Base-by-base conservation (phyloP, 2,329 filamentous ascomycete genomes). In the Colletotrichum tanaceti region DNA sequence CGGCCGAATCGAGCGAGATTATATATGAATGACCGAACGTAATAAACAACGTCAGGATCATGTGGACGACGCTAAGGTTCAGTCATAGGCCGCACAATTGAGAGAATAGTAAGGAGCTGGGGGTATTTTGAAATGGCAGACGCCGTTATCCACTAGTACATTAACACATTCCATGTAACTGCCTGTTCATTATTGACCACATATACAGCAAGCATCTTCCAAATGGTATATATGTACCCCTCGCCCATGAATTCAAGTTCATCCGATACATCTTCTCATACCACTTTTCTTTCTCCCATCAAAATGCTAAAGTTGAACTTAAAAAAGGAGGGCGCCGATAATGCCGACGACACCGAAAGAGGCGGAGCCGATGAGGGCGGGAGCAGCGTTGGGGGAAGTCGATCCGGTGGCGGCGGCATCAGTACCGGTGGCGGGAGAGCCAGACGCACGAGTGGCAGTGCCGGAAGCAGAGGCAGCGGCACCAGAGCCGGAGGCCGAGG, bases 301-400 rank as follows among this genome's bases (percentile, higher is more conserved):
- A 53, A 35, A 28, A 60, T 44, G 28, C 41, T 28, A 41, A 16
- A 46, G 20, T 22, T 35, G 22, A 16, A 44, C 63, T 82, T 85
- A 88, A 74, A 88, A 74, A 63, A 87, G 71, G 70, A 87, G 72
- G 65, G 84, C 86, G 71, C 81, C 85, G 28, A 84, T 28, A 65
- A 86, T 76, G 71, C 84, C 86, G 62, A 86, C 70, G 20, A 87
- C 59, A 43, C 82, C 82, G 24, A 80, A 57, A 9, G 80, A 80
- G 28, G 83, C 80, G 44, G 82, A 79, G 39, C 80, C 76, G 55
- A 79, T 75, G 46, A 84, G 70, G 54, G 74, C 73, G 18, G 76
- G 74, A 20, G 79, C 82, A 32, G 76, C 80, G 67, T 74, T 77
- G 20, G 65, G 67, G 67, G 68, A 65, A 32, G 71, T 71, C 20